phyloP scores from a whole-genome alignment of 176 grass and related monocot genomes.

The Oryza meridionalis region DNA sequence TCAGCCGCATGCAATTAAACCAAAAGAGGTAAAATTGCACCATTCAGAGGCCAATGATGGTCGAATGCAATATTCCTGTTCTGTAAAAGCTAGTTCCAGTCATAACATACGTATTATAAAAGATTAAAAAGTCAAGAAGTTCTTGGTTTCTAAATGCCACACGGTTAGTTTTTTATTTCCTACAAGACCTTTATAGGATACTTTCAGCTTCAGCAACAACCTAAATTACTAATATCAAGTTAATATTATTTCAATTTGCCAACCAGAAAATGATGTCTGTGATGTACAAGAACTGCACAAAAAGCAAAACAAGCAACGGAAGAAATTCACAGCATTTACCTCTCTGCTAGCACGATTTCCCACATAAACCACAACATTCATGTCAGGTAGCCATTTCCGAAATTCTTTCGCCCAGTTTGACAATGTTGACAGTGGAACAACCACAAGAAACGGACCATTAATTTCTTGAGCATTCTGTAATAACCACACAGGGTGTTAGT shows the following conservation, averaged over 20 bases:
- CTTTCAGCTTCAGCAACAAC: background rate
- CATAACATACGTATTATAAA: background rate
- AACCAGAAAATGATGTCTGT: background rate
- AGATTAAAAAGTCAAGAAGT: slow-evolving; percentile 14
- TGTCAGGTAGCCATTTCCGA: slow-evolving; percentile 92
- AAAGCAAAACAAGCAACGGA: slow-evolving; percentile 5
- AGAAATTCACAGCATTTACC: slow-evolving; percentile 51
- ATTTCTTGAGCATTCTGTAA: slow-evolving; percentile 96
- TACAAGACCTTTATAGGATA: background rate
- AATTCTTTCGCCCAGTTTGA: slow-evolving; percentile 99
- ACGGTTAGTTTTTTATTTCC: background rate
- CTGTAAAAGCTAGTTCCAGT: background rate
- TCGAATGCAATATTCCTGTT: background rate
- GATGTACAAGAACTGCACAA: background rate
- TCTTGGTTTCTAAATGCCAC: background rate
- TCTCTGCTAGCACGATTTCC: slow-evolving; percentile 99
- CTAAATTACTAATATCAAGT: background rate
- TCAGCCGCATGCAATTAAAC: background rate
- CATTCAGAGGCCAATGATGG: background rate
- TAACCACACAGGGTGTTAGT: slow-evolving; percentile 11
- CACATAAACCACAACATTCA: slow-evolving; percentile 95
- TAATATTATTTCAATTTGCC: background rate
- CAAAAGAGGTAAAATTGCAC: slow-evolving; percentile 13
- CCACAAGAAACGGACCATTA: slow-evolving; percentile 95
- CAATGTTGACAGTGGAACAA: slow-evolving; percentile 93